Evolutionary conservation across 225 moss, liverwort and hornwort species (phyloP).

Genomic region (Bryum argenteum): DNA sequence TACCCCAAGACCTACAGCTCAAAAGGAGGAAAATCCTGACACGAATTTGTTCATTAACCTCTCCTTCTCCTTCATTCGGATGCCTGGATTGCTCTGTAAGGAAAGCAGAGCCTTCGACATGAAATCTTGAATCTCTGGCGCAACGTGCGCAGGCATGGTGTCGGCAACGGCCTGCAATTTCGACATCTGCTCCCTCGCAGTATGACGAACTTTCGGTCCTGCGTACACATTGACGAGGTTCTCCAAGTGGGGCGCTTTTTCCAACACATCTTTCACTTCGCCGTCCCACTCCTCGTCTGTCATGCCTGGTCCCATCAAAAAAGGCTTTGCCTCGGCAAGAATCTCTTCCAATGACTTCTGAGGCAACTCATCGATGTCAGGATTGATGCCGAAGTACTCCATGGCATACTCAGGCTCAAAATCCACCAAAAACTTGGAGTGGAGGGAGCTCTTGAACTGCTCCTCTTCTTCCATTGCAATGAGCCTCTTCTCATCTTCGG

Average conservation of each 20-base stretch:
- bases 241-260: slow-evolving; percentile 74
- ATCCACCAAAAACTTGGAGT: slow-evolving; percentile 69
- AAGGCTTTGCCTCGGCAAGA: slow-evolving; percentile 65
- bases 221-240: slow-evolving; percentile 77
- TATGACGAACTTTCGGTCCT: slow-evolving; percentile 63
- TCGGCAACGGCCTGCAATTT: slow-evolving; percentile 68
- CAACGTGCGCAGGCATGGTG: slow-evolving; percentile 62
- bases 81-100: slow-evolving; percentile 88
- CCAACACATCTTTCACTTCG: slow-evolving; percentile 74
- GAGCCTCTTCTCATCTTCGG: slow-evolving; percentile 61
- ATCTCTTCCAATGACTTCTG: slow-evolving; percentile 75
- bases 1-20: slow-evolving; percentile 23
- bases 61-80: slow-evolving; percentile 82
- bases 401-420: slow-evolving; percentile 97
- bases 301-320: slow-evolving; percentile 62
- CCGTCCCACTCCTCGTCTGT: slow-evolving; percentile 84
- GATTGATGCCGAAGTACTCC: slow-evolving; percentile 93
- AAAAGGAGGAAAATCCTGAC: slow-evolving; percentile 74
- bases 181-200: slow-evolving; percentile 67
- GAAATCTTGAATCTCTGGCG: slow-evolving; percentile 87
- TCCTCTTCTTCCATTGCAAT: slow-evolving; percentile 60
- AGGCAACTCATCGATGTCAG: slow-evolving; percentile 85
- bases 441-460: slow-evolving; percentile 60
- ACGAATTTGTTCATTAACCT: slow-evolving; percentile 81
- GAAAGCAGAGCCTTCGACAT: slow-evolving; percentile 76